Conservation (phyloP, 176 grass and related monocot genomes). For the Oryza meyeriana region DNA sequence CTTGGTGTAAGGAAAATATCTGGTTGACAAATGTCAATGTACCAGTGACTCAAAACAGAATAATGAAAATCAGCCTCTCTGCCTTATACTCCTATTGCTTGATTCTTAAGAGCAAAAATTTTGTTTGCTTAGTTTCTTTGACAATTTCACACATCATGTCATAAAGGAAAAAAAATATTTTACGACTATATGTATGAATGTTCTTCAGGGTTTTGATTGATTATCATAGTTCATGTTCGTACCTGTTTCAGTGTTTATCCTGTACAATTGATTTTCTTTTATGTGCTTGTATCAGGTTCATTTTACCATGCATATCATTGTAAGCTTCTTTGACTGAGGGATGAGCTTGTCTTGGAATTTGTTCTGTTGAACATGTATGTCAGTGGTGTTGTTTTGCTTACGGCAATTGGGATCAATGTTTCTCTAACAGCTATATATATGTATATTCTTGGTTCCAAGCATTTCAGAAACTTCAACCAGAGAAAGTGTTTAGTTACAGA, state of each 20-base stretch:
- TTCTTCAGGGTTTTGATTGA: background rate
- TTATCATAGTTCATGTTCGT: background rate
- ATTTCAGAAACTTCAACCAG: background rate
- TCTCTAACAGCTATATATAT: background rate
- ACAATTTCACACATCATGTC: background rate
- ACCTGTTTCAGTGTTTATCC: background rate
- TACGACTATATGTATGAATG: background rate
- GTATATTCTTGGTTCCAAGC: background rate
- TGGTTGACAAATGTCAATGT: slow-evolving; percentile 19
- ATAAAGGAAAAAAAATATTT: background rate
- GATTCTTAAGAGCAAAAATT: background rate
- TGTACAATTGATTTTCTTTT: background rate
- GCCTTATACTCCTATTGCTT: background rate
- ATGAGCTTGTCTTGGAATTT: background rate
- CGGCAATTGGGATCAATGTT: background rate
- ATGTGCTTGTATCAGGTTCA: background rate
- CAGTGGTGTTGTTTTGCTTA: background rate
- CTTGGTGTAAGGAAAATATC: slow-evolving; percentile 30
- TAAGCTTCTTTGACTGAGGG: background rate
- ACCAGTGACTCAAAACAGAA: slow-evolving; percentile 2
- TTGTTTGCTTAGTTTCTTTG: background rate
- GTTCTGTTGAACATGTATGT: background rate
- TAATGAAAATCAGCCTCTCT: slow-evolving; percentile 22
- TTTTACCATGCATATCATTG: background rate
- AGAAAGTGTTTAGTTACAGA: background rate